Evolutionary conservation across 2,329 filamentous ascomycete species (phyloP).

Genomic region (Alternaria metachromatica): DNA sequence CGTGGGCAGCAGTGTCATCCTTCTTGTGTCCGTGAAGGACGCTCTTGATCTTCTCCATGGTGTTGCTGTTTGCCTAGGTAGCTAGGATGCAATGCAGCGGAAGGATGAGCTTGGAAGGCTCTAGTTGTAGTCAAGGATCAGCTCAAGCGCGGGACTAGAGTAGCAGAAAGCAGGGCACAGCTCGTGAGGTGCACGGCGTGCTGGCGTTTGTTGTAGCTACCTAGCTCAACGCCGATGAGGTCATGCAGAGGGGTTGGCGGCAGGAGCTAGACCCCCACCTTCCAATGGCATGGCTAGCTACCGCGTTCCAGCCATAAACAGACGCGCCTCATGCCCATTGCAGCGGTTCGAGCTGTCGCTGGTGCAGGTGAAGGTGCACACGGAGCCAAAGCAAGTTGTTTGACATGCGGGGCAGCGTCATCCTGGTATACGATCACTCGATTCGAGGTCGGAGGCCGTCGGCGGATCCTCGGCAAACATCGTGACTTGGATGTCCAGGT

Average conservation of each 20-base stretch:
- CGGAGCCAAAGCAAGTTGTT: constrained; percentile 3
- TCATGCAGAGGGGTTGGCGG: constrained; percentile 19
- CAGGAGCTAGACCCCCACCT: constrained; percentile 22
- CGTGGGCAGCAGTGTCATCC: constrained; percentile 35
- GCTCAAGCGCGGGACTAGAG: constrained; percentile 11
- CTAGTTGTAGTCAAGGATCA: constrained; percentile 13
- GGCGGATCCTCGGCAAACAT: background rate
- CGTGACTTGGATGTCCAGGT: background rate
- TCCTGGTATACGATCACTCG: constrained; percentile 9
- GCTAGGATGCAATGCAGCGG: constrained; percentile 10
- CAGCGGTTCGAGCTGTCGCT: constrained; percentile 9
- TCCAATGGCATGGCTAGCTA: constrained; percentile 22
- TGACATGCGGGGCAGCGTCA: constrained; percentile 15
- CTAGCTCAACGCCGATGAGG: constrained; percentile 19
- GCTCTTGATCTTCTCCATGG: constrained; percentile 56
- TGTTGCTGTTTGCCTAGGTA: constrained; percentile 4
- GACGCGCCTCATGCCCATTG: constrained; percentile 18
- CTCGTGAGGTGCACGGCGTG: constrained; percentile 20
- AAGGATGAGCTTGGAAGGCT: constrained; percentile 5
- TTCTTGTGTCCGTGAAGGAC: constrained; percentile 46
- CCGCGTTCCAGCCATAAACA: constrained; percentile 16
- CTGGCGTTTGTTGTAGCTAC: constrained; percentile 23
- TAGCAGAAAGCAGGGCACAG: constrained; percentile 33
- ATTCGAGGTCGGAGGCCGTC: background rate
- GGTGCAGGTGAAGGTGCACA: background rate